Evolutionary conservation across 2,329 filamentous ascomycete species (phyloP), one percentile per base, ranked within the genome.

Genomic region (Colletotrichum chrysophilum): DNA sequence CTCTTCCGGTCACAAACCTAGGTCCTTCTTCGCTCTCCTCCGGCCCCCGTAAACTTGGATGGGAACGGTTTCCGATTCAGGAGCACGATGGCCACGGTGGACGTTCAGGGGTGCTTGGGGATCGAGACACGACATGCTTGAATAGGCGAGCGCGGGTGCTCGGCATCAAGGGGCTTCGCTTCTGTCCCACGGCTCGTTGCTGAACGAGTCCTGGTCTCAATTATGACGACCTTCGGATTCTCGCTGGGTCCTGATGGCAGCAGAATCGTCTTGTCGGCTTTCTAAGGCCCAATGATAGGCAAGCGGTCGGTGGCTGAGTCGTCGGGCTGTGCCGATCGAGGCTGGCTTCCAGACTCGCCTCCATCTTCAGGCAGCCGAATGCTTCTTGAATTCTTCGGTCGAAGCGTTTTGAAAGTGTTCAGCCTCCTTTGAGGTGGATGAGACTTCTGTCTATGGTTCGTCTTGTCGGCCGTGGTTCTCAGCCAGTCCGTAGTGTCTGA

Each of bases 41-140:
- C 10, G 66, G 30, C 12, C 52, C 52, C 32, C 48, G 24, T 30
- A 36, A n/a, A 7, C 18, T 58, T 32, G 21, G 43, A 38, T 52
- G 26, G 12, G 24, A 32, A 21, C 21, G 24, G 28, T 55, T 24
- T 61, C 55, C 30, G 48, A 56, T 66, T 26, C 55, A 66, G 21
- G 43, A 55, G 64, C 36, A 32, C n/a, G 21, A 56, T 21, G 58
- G 36, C 36, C 26, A 62, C 38, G 36, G 36, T 52, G 26, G 26
- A n/a, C 28, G 10, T 64, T 36, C 56, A 64, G 69, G 69, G 55
- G 64, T n/a, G 34, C 38, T 65, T 75, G n/a, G n/a, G 43, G 24
- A 64, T 66, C 62, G 58, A 75, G 64, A 68, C 70, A 68, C 43
- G n/a, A 26, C 58, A 68, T 75, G 73, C 32, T 68, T 56, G 34